These are phyloP conservation scores for Aspergillus neotritici DNA, from an alignment of 2,329 filamentous ascomycete species.

Conservation along the genomic window DNA sequence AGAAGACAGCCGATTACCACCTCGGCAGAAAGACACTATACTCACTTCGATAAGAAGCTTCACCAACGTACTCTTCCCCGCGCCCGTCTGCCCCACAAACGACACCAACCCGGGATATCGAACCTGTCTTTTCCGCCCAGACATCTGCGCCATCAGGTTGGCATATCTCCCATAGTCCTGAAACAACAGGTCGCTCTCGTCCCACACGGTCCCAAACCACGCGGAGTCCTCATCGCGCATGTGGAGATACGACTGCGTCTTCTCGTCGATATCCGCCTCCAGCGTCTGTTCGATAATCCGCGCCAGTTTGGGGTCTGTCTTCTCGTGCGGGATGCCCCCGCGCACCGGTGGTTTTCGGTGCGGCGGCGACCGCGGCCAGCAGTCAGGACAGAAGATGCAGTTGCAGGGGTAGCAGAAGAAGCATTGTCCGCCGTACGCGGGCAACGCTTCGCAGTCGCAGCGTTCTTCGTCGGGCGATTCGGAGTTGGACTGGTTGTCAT, in stretches of 20 bases:
- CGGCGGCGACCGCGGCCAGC: background rate
- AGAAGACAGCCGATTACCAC: no score
- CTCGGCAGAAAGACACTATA: background rate
- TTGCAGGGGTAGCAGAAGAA: constrained; percentile 1
- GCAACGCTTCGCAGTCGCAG: background rate
- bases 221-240: background rate
- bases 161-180: constrained; percentile 1
- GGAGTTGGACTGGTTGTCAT: background rate
- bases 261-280: background rate
- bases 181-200: background rate
- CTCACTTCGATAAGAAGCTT: constrained; percentile 1
- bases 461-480: background rate
- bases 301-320: background rate
- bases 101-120: constrained; percentile 1
- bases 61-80: background rate
- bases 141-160: background rate
- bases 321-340: background rate
- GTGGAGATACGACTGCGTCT: background rate
- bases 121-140: background rate
- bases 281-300: constrained; percentile 1
- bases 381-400: background rate
- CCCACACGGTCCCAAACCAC: background rate
- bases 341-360: background rate
- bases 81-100: background rate
- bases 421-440: background rate